Evolutionary conservation across 2,329 filamentous ascomycete species (phyloP).

Genomic region (Aspergillus vadensis): DNA sequence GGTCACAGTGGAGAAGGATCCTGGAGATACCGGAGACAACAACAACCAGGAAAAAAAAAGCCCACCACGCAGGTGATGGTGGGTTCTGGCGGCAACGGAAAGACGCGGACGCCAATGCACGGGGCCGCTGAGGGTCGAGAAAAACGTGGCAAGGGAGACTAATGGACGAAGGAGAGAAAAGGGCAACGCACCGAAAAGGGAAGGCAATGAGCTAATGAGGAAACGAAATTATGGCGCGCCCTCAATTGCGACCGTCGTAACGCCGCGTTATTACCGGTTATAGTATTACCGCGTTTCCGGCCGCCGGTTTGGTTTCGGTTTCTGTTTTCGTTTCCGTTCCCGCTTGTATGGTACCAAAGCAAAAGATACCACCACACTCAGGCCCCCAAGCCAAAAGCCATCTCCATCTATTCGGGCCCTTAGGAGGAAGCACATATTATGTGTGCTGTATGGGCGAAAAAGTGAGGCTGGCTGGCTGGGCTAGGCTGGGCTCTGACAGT

Average conservation of each 20-base stretch:
- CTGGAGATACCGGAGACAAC: constrained; percentile 19
- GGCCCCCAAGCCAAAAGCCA: constrained; percentile 2
- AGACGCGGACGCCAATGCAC: constrained; percentile 39
- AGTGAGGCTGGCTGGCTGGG: constrained; percentile 15
- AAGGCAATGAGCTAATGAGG: neutral
- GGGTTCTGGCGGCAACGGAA: constrained; percentile 36
- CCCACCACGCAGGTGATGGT: constrained; percentile 26
- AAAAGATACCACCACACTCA: constrained; percentile 2
- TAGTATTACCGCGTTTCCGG: neutral
- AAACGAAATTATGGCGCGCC: constrained; percentile 11
- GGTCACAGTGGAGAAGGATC: constrained; percentile 16
- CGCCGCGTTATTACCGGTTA: neutral
- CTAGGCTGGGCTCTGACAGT: constrained; percentile 4
- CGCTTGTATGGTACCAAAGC: neutral
- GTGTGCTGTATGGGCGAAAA: constrained; percentile 1
- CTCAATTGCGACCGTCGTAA: neutral
- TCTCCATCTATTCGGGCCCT: neutral
- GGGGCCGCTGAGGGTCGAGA: constrained; percentile 33
- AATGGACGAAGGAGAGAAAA: constrained; percentile 4
- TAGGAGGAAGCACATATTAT: constrained; percentile 8
- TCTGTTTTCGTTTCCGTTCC: neutral
- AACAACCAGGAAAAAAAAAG: constrained; percentile 16
- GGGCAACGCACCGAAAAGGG: neutral
- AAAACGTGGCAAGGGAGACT: constrained; percentile 31
- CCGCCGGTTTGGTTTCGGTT: constrained; percentile 4